phyloP scores from a whole-genome alignment of 2,329 filamentous ascomycete species.

The Trichoderma sp. region DNA sequence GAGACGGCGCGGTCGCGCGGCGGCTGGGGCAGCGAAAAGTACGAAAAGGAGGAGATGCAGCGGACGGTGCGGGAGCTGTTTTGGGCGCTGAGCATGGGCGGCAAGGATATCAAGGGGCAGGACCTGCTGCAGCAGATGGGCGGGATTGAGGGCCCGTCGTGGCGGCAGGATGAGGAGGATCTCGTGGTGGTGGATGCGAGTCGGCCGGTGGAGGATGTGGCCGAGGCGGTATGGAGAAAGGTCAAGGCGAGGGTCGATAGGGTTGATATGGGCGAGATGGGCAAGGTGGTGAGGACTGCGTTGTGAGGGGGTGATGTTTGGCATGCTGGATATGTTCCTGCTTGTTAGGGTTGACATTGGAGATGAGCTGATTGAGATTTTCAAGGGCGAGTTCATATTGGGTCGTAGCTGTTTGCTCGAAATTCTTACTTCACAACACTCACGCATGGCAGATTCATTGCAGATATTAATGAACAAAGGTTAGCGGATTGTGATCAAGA shows the following conservation, averaged over 20 bases:
- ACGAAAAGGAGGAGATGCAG: conserved; percentile 85
- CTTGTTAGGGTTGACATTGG: not conserved
- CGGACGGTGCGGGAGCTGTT: conserved; percentile 75
- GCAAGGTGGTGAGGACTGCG: conserved; percentile 45
- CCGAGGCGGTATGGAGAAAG: conserved; percentile 56
- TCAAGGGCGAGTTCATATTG: not conserved
- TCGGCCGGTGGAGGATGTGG: conserved; percentile 57
- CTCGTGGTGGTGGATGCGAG: conserved; percentile 58
- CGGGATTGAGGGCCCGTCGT: conserved; percentile 35
- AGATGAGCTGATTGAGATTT: not conserved
- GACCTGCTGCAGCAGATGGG: conserved; percentile 30
- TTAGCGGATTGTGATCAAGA: not conserved
- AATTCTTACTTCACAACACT: not conserved
- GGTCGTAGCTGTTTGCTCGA: not conserved
- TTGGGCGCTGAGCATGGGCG: conserved; percentile 54
- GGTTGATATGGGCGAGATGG: conserved; percentile 54
- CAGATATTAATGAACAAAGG: not conserved
- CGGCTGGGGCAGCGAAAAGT: conserved; percentile 87
- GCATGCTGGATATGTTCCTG: not conserved
- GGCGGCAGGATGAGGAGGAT: conserved; percentile 55
- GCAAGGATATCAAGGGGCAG: conserved; percentile 40
- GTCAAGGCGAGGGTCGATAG: conserved; percentile 49
- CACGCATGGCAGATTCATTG: not conserved
- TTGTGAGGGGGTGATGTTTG: not conserved
- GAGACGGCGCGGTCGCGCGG: conserved; percentile 72